Percentiles rank a stretch among this genome's conserved stretches.
phyloP scores from a whole-genome alignment of 257 asterid genomes.

The Parsonsia alboflavescens region DNA sequence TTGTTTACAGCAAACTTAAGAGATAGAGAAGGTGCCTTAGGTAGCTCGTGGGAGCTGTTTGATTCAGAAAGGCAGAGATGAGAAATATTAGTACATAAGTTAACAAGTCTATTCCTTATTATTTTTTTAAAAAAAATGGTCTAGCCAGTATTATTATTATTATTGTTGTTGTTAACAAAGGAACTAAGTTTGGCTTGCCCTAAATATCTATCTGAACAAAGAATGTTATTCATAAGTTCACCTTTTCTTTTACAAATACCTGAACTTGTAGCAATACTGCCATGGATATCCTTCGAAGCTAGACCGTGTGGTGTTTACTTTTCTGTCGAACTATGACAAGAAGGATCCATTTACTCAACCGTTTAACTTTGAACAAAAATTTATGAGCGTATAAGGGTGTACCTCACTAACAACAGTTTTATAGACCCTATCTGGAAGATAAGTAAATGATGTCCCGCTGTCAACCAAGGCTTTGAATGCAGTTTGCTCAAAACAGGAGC shows the following conservation, averaged over 20 bases:
- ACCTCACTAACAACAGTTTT: constrained; percentile 63
- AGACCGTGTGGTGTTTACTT: constrained; percentile 59
- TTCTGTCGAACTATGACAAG: constrained; percentile 50
- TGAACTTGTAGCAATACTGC: constrained; percentile 76
- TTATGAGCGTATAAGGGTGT: constrained; percentile 7
- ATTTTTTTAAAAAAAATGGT: no score
- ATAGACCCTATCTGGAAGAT: constrained; percentile 56
- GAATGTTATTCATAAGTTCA: background rate
- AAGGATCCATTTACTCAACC: constrained; percentile 7
- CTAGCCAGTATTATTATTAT: no score
- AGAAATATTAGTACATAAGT: constrained; percentile 18
- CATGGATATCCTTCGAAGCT: constrained; percentile 75
- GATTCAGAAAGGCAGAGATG: constrained; percentile 21
- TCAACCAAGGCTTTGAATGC: constrained; percentile 57
- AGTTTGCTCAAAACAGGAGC: constrained; percentile 52
- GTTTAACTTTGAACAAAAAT: constrained; percentile 7
- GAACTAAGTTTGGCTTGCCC: background rate
- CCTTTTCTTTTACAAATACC: constrained; percentile 40
- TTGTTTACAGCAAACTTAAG: constrained; percentile 61
- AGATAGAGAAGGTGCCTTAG: constrained; percentile 57
- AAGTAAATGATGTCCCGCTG: constrained; percentile 79
- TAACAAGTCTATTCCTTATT: background rate
- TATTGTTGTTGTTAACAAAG: no score
- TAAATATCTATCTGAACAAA: constrained; percentile 9
- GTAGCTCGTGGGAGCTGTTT: constrained; percentile 51